Percentiles rank a stretch among this genome's conserved stretches.
Evolutionary conservation across 129 eudicot genomes (phyloP).

Genomic region (Solidago caesia): DNA sequence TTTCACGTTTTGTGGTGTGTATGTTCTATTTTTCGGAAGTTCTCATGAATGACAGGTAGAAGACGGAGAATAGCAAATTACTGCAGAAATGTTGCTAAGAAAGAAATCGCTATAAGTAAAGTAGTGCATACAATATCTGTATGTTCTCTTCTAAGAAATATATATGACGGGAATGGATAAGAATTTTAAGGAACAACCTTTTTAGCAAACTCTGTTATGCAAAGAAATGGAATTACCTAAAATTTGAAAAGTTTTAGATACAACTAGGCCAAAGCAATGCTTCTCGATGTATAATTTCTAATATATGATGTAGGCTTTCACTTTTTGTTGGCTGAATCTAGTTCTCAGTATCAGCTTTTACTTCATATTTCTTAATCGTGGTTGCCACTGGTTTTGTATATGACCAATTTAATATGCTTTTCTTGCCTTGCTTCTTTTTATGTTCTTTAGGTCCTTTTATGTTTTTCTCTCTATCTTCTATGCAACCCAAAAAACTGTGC

Average conservation of each 20-base stretch:
- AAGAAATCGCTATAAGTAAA: background rate
- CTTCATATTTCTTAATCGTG: background rate
- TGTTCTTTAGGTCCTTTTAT: no score
- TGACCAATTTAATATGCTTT: background rate
- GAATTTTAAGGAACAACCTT: background rate
- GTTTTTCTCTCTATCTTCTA: background rate
- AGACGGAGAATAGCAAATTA: background rate
- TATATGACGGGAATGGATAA: background rate
- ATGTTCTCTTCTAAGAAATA: background rate
- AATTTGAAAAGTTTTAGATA: no score
- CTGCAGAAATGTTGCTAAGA: background rate
- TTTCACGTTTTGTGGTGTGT: no score
- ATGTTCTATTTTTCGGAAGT: no score
- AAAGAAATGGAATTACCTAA: background rate
- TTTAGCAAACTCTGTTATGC: background rate
- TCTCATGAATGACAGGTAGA: no score
- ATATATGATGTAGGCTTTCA: background rate
- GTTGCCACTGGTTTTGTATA: slow-evolving; percentile 3
- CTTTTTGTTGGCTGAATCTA: background rate
- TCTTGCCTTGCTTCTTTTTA: background rate
- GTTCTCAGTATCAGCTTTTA: slow-evolving; percentile 3
- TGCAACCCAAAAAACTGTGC: background rate
- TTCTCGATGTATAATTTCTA: background rate
- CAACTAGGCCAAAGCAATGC: no score
- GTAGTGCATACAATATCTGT: background rate